Evolutionary conservation across 192 early-diverging fungal genomes (phyloP), one percentile per base, ranked within the genome.

Genomic region (Backusella macrospora): DNA sequence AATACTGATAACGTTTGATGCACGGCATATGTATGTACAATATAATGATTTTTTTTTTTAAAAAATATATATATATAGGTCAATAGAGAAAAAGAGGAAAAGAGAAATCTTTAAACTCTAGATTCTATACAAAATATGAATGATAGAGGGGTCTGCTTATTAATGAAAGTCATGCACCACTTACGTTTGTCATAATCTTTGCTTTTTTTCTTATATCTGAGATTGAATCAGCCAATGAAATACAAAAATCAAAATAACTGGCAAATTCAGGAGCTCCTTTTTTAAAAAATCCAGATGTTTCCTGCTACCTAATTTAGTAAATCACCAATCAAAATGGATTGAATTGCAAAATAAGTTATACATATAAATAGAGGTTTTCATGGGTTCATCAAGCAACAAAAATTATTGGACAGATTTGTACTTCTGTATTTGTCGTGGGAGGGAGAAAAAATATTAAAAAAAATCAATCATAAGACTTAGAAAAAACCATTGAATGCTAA

Each of bases 181-280:
- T 55, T 49, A 18, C 3, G 21, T 55, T 59, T 43, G 9, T 59
- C 29, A 34, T 34, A 34, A 34, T 34, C 29, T 34, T 34, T 34
- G 29, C 29, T 34, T 34, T 34, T 34, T 34, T 34, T 34, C 2
- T n/a, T n/a, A n/a, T 34, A 34, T 34, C 29, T 34, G 29, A 34
- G 29, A 59, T 23, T 59, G 9, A 10, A 12, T 2, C 0, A 59
- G 21, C 12, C 5, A 26, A 59, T 59, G 21, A 23, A 23, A 59
- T 26, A 26, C 18, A 59, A 23, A 59, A 59, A 26, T n/a, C 7
- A 59, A 59, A 26, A 34, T 34, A 34, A 2, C 26, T 59, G 52
- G 26, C 52, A 59, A 59, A 23, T 59, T 59, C 52, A 59, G 52
- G 52, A 59, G 52, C 52, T 59, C 12, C 5, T 59, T 59, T 59